Conservation (phyloP, 2,329 filamentous ascomycete species). For the Proliferodiscus dingleyae region DNA sequence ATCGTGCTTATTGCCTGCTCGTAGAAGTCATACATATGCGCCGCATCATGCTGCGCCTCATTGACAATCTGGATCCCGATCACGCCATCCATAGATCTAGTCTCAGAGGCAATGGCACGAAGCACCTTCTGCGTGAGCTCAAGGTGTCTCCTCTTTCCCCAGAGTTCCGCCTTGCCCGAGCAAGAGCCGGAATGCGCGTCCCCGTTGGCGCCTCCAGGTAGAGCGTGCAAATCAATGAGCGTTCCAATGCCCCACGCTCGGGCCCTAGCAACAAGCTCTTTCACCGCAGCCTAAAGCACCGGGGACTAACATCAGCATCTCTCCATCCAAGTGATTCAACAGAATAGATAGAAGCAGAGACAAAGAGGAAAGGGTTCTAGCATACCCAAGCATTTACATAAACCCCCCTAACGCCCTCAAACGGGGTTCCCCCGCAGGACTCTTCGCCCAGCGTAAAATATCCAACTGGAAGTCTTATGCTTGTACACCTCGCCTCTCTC, state of each 20-base stretch:
- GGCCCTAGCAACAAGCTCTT: slow-evolving; percentile 41
- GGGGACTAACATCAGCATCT: no score
- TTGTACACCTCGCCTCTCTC: slow-evolving; percentile 48
- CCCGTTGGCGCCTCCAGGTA: slow-evolving; percentile 53
- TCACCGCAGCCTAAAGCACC: slow-evolving; percentile 45
- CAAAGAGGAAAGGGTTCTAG: no score
- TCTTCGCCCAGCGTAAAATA: slow-evolving; percentile 51
- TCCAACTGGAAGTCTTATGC: slow-evolving; percentile 55
- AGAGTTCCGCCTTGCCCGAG: slow-evolving; percentile 46
- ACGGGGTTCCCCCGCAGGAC: slow-evolving; percentile 47
- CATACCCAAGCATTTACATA: slow-evolving; percentile 53
- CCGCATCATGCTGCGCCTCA: slow-evolving; percentile 46
- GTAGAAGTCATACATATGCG: slow-evolving; percentile 54
- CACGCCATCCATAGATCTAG: slow-evolving; percentile 37
- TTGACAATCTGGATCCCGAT: slow-evolving; percentile 55
- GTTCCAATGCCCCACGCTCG: slow-evolving; percentile 46
- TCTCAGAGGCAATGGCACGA: slow-evolving; percentile 46
- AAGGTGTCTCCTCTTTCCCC: slow-evolving; percentile 40
- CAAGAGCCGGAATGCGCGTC: slow-evolving; percentile 53
- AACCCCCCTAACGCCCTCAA: slow-evolving; percentile 41
- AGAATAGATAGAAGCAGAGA: no score
- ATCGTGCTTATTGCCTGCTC: slow-evolving; percentile 44
- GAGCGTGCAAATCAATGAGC: slow-evolving; percentile 53
- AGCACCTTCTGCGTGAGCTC: slow-evolving; percentile 43
- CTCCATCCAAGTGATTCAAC: no score